Base-by-base conservation (phyloP, 2,329 filamentous ascomycete genomes). In the Epichloe gansuensis region DNA sequence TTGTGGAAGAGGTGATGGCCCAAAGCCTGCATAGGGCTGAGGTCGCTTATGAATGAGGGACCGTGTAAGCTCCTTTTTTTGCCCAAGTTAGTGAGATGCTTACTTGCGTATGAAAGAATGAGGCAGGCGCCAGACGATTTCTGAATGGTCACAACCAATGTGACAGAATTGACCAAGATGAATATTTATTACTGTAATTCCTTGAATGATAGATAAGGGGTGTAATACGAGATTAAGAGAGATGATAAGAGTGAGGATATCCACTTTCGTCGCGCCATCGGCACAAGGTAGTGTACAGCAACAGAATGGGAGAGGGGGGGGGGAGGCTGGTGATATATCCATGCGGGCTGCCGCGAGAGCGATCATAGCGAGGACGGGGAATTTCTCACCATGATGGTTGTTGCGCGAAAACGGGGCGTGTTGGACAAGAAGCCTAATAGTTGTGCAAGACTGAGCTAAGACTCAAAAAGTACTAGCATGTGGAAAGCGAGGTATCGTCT, bases 351-450 rank as follows among this genome's bases (percentile, higher is more conserved):
- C 71, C 70, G 67, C 62, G 59, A 63, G 63, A 60, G 64, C 62
- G 64, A 61, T 59, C 36, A 41, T n/a, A 35, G 45, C 40, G 31
- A 31, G 67, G 61, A 59, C 64, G 61, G 63, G 63, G 63, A 59
- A 58, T 64, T 21, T 51, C 73, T 75, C 74, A 76, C 73, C 73
- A 76, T 75, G 63, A 66, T 72, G 65, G 66, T 63, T 66, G 65
- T 64, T 65, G 63, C 62, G 47, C 49, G 60, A 65, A 34, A 61
- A 66, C 61, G 66, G 65, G 63, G 63, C 66, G 63, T 63, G 66
- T 64, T 63, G 61, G 63, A 67, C 64, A 66, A 57, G 51, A 63
- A 21, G 17, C 17, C 45, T 48, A 47, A 17, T 34, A 47, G 56
- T 58, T 58, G 60, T 59, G 61, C 60, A 59, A 59, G 60, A 61